Evolutionary conservation across 495 filamentous ascomycete genomes (phyloP), one percentile per base, ranked within the genome.

Genomic region (Penicillium cinerascens): DNA sequence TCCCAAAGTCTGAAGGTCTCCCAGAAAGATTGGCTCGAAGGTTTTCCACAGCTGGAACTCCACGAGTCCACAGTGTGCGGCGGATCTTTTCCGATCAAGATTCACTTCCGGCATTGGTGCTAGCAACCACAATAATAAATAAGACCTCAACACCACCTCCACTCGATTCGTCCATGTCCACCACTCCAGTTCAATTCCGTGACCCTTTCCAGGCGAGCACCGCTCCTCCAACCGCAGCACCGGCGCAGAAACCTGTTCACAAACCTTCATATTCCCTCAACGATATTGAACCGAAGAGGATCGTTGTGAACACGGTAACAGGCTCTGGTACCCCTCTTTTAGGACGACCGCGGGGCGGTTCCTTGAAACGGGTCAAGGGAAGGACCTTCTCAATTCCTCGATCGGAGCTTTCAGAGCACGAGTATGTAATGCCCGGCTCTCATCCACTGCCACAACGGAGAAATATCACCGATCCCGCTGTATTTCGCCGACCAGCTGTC

Each of bases 381-480:
- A 66, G 72, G 39, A 69, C 70, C 18, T 64, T 68, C 36, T 70
- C 70, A 13, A 60, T 69, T 11, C 66, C 66, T 46, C 37, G 60
- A 21, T 54, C 63, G 22, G 55, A 64, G 10, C 22, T 66, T 21
- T 37, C 64, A 26, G 64, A 52, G 42, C 22, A 47, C 50, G 66
- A 70, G 55, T 60, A 60, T 51, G 25, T 56, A 10, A 54, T 56
- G 22, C 54, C 55, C 38, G 52, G 42, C 39, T 63, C 66, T 1
- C 56, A 58, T 6, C 63, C 49, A 41, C 55, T 54, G 11, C 55
- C 58, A 36, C 60, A 49, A 45, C 68, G 71, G 39, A 68, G 74
- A 8, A 75, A 77, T 44, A 68, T 76, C 40, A 76, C 74, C 20
- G 70, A 74, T 45, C 72, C 74, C 11, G 66, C 49, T 49, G 55